Evolutionary conservation across 805 yeast species (phyloP).

Genomic region (Saccharomycopsis fermentans): DNA sequence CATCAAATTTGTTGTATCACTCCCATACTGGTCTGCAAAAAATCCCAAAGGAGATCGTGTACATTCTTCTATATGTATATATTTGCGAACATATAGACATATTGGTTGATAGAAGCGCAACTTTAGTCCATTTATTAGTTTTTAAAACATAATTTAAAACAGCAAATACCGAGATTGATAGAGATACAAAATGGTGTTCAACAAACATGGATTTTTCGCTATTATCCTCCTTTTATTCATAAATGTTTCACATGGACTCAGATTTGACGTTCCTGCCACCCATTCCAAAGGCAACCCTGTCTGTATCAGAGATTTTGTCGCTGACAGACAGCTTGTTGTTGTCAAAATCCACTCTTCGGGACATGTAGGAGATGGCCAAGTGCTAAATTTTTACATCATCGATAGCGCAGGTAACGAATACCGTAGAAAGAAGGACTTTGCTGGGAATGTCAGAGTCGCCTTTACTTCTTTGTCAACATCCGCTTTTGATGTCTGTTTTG

Average conservation of each 20-base stretch:
- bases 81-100: not conserved
- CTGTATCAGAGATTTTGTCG: conserved; percentile 88
- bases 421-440: conserved; percentile 66
- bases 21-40: no score
- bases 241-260: conserved; percentile 7
- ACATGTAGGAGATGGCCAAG: conserved; percentile 77
- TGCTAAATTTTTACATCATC: conserved; percentile 51
- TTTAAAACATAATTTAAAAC: no score
- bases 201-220: not conserved
- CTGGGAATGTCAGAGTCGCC: conserved; percentile 62
- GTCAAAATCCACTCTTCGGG: conserved; percentile 73
- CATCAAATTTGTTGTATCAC: no score
- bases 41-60: no score
- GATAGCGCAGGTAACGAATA: conserved; percentile 83
- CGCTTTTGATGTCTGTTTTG: conserved; percentile 87
- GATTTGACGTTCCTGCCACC: conserved; percentile 17
- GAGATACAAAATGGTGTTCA: not conserved
- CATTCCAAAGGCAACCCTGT: conserved; percentile 33
- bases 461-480: conserved; percentile 78
- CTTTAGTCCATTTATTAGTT: not conserved
- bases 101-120: not conserved
- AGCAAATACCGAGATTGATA: not conserved
- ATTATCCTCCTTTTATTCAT: not conserved
- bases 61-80: no score
- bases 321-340: conserved; percentile 78